Base-by-base conservation (phyloP, 305 asterid species). In the Solanum hybrid region DNA sequence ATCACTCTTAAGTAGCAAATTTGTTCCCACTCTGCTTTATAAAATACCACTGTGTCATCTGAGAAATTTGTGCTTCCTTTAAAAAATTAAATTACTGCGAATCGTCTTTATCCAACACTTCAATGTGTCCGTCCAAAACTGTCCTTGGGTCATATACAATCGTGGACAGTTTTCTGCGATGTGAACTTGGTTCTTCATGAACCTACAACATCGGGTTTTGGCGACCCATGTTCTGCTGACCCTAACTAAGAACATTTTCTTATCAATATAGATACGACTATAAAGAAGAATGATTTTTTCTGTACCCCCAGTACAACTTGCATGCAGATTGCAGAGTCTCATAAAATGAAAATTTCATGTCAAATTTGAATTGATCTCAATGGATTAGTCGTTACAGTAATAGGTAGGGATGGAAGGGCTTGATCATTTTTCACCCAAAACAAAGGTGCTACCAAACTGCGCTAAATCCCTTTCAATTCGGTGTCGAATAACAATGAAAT, bases 251-350 rank as follows among this genome's bases (percentile, higher is more conserved):
- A 87, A 14, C 14, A 27, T 34, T 75, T n/a, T 87, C 37, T 77
- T 60, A 88, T 35, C 79, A 88, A 40, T 78, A 40, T 79, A 79
- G 79, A 79, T 60, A 88, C 26, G 22, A 88, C 66, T 16, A 77
- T 79, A 79, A 60, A 88, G 35, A 88, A 79, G 60, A 79, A 60
- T 40, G 29, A 51, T 32, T 13, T 60, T 78, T 69, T 69, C 16
- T 32, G 40, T 79, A 34, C 73, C 66, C 87, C 66, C 69, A 88
- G 85, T 88, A 88, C 79, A 60, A 77, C 79, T 78, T 88, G 87
- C 78, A 79, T 79, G 79, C 84, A 77, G 36, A 77, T 56, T 56
- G 69, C 69, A 17, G 60, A 56, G 64, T 51, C 77, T 88, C 78
- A 77, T 77, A 51, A 51, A 88, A 32, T 51, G 26, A 42, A 77